These are phyloP conservation scores for Coccinonectria pachysandricola DNA, from an alignment of 2,329 filamentous ascomycete genomes.

Conservation along the genomic window DNA sequence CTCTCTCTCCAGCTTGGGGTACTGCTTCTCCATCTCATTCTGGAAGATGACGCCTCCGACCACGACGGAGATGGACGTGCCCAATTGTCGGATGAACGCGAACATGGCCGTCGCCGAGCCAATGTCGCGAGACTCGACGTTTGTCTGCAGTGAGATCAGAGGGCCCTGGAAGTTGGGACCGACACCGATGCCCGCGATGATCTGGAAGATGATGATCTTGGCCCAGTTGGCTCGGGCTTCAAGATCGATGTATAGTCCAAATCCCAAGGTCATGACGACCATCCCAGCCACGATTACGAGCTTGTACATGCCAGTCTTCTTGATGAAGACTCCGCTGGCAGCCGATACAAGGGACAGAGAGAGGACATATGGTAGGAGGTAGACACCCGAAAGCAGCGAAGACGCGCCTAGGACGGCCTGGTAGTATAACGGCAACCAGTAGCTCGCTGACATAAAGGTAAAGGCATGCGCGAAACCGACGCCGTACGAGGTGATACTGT, in stretches of 20 bases:
- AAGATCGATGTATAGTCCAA: conserved; percentile 54
- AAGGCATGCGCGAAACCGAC: conserved; percentile 65
- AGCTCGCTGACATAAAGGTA: conserved; percentile 67
- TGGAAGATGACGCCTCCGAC: conserved; percentile 72
- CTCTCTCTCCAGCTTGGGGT: conserved; percentile 33
- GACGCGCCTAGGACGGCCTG: conserved; percentile 61
- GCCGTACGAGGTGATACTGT: conserved; percentile 54
- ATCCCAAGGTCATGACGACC: conserved; percentile 51
- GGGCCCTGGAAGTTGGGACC: conserved; percentile 62
- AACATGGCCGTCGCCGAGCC: conserved; percentile 60
- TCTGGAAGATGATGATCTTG: conserved; percentile 50
- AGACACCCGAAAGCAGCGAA: conserved; percentile 64
- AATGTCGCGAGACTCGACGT: conserved; percentile 51
- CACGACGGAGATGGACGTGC: conserved; percentile 57
- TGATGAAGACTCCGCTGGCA: conserved; percentile 44
- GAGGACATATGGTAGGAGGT: conserved; percentile 60
- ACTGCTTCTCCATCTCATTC: conserved; percentile 56
- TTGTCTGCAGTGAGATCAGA: conserved; percentile 57
- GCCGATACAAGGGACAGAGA: conserved; percentile 55
- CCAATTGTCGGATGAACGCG: conserved; percentile 57
- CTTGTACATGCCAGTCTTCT: conserved; percentile 56
- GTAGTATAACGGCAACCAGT: conserved; percentile 80
- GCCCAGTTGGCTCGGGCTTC: conserved; percentile 43
- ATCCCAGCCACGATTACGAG: conserved; percentile 50
- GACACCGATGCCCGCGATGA: conserved; percentile 52